A percentile compares a stretch with the other conserved stretches of the same genome.
Conservation (phyloP, 2,329 filamentous ascomycete species). For the Calonectria honghensis region DNA sequence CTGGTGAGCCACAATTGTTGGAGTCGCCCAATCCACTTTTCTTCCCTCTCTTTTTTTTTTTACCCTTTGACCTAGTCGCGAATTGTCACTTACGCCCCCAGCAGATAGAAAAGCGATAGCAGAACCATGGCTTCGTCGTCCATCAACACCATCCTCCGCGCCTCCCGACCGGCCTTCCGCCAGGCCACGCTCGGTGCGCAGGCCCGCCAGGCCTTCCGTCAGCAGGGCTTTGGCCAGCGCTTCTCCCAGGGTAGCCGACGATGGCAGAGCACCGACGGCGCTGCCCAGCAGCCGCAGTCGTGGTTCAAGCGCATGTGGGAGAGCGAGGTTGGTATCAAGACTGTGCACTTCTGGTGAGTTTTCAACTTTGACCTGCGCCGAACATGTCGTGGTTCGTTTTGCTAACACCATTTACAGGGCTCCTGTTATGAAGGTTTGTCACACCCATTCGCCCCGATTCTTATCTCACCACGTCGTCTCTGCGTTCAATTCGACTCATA, state of each 20-base stretch:
- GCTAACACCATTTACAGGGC: conserved; percentile 75
- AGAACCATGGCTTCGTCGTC: conserved; percentile 55
- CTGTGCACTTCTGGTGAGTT: conserved; percentile 94
- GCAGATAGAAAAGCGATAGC: conserved; percentile 10
- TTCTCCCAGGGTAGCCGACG: conserved; percentile 67
- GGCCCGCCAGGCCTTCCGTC: conserved; percentile 73
- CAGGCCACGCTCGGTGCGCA: conserved; percentile 71
- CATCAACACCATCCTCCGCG: conserved; percentile 71
- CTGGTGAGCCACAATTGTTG: background rate
- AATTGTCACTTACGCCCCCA: background rate
- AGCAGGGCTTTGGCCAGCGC: conserved; percentile 64
- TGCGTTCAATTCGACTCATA: background rate
- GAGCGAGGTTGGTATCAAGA: conserved; percentile 89
- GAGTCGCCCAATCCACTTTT: conserved; percentile 15
- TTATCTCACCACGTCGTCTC: conserved; percentile 2
- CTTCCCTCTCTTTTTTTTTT: conserved; percentile 24
- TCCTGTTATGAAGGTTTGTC: conserved; percentile 86
- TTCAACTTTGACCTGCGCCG: background rate
- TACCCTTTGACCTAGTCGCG: conserved; percentile 11
- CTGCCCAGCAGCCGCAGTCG: conserved; percentile 63
- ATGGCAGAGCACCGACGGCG: conserved; percentile 81
- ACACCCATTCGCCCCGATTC: conserved; percentile 3
- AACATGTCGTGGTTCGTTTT: conserved; percentile 10
- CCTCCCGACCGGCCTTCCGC: conserved; percentile 74
- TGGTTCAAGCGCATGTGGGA: conserved; percentile 89